phyloP scores from a whole-genome alignment of 148 eudicot species.

The Bassia scoparia region DNA sequence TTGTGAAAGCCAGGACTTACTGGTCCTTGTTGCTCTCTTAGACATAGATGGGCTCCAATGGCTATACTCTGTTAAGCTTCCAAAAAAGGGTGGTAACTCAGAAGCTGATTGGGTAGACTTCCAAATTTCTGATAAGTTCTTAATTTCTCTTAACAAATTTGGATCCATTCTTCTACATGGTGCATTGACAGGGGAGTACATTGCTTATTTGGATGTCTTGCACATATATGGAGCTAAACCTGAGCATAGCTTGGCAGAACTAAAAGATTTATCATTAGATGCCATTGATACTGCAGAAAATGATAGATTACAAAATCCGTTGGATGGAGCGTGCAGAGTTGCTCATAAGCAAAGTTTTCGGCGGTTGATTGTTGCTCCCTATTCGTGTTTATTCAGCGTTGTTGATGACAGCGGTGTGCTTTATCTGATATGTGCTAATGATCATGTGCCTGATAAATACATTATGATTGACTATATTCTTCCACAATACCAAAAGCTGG shows the following conservation, averaged over 20 bases:
- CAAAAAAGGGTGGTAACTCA: slow-evolving; percentile 34
- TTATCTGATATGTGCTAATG: slow-evolving; percentile 42
- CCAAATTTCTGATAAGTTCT: slow-evolving; percentile 60
- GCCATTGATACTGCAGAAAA: slow-evolving; percentile 19
- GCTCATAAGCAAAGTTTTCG: slow-evolving; percentile 43
- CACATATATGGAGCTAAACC: slow-evolving; percentile 41
- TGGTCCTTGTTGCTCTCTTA: slow-evolving; percentile 55
- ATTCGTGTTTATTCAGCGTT: slow-evolving; percentile 56
- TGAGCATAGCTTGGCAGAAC: slow-evolving; percentile 24
- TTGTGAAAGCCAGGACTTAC: slow-evolving; percentile 27
- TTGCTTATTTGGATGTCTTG: slow-evolving; percentile 46
- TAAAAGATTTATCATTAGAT: slow-evolving; percentile 24
- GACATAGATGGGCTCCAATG: slow-evolving; percentile 62
- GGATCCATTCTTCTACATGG: slow-evolving; percentile 57
- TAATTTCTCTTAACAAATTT: slow-evolving; percentile 65
- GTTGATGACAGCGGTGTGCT: slow-evolving; percentile 70
- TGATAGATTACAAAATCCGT: slow-evolving; percentile 23
- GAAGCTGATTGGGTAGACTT: slow-evolving; percentile 77
- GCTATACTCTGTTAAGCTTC: slow-evolving; percentile 66
- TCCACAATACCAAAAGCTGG: slow-evolving; percentile 46
- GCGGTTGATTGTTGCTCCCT: slow-evolving; percentile 58
- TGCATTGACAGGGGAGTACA: slow-evolving; percentile 57
- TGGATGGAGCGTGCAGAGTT: slow-evolving; percentile 23
- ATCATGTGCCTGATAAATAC: slow-evolving; percentile 47
- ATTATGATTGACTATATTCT: slow-evolving; percentile 37